phyloP scores from a whole-genome alignment of 139 green algal genomes.

The Closterium sp. region DNA sequence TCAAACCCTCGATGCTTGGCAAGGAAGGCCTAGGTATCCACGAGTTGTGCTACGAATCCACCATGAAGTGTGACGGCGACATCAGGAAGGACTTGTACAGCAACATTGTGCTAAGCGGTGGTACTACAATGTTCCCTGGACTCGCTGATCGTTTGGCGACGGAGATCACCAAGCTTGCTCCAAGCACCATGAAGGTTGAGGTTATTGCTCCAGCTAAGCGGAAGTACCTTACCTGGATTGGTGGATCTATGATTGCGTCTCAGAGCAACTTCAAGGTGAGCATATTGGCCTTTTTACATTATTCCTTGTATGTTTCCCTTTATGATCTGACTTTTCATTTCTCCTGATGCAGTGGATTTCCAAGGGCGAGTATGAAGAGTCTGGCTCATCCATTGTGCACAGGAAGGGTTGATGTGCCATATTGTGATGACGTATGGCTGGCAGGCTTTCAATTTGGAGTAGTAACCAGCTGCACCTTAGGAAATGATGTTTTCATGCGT shows the following conservation, averaged over 20 bases:
- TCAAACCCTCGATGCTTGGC: slow-evolving; percentile 52
- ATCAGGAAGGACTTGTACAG: slow-evolving; percentile 51
- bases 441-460: too few relatives aligned
- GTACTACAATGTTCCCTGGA: slow-evolving; percentile 55
- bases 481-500: too few relatives aligned
- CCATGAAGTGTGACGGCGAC: slow-evolving; percentile 60
- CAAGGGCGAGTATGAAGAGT: slow-evolving; percentile 95
- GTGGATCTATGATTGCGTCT: slow-evolving; percentile 60
- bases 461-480: too few relatives aligned
- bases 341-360: slow-evolving; percentile 72
- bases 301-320: not conserved
- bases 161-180: slow-evolving; percentile 52
- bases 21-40: slow-evolving; percentile 55
- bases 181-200: slow-evolving; percentile 57
- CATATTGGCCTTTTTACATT: not conserved
- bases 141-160: slow-evolving; percentile 51
- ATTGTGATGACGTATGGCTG: too few relatives aligned
- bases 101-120: slow-evolving; percentile 56
- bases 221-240: slow-evolving; percentile 60
- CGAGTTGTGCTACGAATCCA: slow-evolving; percentile 55
- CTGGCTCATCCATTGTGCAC: slow-evolving; percentile 91
- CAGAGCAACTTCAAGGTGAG: slow-evolving; percentile 53
- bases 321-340: not conserved
- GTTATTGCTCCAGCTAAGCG: slow-evolving; percentile 53
- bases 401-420: too few relatives aligned